Evolutionary conservation across 257 asterid genomes (phyloP).

Genomic region (Solanum chmielewskii): DNA sequence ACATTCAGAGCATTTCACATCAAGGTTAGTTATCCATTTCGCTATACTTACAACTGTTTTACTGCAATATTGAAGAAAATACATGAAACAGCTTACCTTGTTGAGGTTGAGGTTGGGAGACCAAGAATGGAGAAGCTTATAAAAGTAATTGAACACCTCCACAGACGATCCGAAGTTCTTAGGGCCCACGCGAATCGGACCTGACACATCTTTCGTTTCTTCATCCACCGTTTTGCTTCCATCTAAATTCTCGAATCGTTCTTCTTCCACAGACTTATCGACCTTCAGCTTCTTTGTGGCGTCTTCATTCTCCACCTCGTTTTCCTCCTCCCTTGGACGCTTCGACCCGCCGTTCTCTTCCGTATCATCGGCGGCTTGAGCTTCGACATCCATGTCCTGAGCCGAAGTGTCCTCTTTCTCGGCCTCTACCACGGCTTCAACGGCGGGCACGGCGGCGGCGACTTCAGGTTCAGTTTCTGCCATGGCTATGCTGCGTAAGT

Average conservation of each 20-base stretch:
- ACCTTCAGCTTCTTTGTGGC: slow-evolving; percentile 33
- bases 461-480: not conserved
- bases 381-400: slow-evolving; percentile 28
- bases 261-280: slow-evolving; percentile 13
- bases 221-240: not conserved
- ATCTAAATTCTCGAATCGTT: not conserved
- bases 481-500: not conserved
- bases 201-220: slow-evolving; percentile 4
- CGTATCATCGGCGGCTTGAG: not conserved
- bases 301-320: slow-evolving; percentile 8
- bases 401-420: not conserved
- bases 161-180: slow-evolving; percentile 53
- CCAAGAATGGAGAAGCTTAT: slow-evolving; percentile 68
- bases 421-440: not conserved
- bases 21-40: not conserved
- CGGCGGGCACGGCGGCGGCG: not conserved
- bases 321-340: slow-evolving; percentile 52
- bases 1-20: not conserved
- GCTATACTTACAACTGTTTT: not conserved
- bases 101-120: slow-evolving; percentile 46
- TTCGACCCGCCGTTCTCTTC: slow-evolving; percentile 17
- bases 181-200: slow-evolving; percentile 39
- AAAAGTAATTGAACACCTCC: slow-evolving; percentile 68
- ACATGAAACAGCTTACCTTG: slow-evolving; percentile 31
- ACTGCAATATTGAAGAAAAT: not conserved